phyloP scores from a whole-genome alignment of 805 yeast genomes.

The Suhomyces pyralidae region DNA sequence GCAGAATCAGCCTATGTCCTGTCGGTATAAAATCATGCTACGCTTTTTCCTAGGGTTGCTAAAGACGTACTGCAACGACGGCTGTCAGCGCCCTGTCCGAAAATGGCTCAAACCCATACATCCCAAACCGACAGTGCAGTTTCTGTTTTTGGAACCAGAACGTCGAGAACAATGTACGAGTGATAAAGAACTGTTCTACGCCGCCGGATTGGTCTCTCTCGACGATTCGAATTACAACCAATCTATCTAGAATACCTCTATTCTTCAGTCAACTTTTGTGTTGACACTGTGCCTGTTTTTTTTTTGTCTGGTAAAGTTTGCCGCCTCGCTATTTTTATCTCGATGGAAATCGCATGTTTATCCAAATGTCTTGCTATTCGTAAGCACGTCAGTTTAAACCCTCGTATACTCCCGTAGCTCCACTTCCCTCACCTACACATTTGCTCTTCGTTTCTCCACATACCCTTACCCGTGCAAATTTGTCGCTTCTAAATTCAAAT shows the following conservation, averaged over 20 bases:
- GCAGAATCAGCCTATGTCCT: neutral
- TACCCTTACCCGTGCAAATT: neutral
- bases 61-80: neutral
- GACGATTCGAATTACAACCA: neutral
- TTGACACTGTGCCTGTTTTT: neutral
- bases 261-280: neutral
- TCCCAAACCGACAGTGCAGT: neutral
- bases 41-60: neutral
- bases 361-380: neutral
- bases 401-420: neutral
- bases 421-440: neutral
- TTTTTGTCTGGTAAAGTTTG: neutral
- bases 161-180: neutral
- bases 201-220: neutral
- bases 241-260: neutral
- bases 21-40: neutral
- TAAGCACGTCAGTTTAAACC: neutral
- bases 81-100: neutral
- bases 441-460: neutral
- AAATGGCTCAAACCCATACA: neutral
- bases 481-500: neutral
- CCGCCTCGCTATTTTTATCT: neutral
- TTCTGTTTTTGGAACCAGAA: neutral
- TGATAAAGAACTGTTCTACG: neutral
- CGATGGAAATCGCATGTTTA: neutral